Percentiles rank a stretch among this genome's conserved stretches.
Conservation (phyloP, 2,329 filamentous ascomycete species). For the Tolypocladium guangdongense region DNA sequence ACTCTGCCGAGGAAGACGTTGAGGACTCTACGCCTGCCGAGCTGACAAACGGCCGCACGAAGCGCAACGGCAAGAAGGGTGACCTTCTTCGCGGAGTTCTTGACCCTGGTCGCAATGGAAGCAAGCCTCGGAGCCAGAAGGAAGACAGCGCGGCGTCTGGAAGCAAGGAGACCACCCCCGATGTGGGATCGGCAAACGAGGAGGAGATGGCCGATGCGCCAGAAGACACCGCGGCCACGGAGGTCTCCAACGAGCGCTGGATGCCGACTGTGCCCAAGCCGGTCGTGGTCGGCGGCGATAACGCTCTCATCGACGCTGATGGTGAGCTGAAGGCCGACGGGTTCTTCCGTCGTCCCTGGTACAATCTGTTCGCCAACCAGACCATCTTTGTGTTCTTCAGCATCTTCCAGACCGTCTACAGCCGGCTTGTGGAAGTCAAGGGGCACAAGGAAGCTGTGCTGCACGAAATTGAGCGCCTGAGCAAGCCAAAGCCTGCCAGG, state of each 20-base stretch:
- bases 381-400: slow-evolving; percentile 92
- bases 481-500: slow-evolving; percentile 67
- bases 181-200: slow-evolving; percentile 65
- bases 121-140: slow-evolving; percentile 59
- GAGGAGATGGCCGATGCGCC: slow-evolving; percentile 59
- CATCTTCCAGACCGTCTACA: slow-evolving; percentile 85
- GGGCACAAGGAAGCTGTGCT: slow-evolving; percentile 62
- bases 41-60: slow-evolving; percentile 54
- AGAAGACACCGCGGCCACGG: slow-evolving; percentile 47
- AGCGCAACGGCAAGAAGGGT: slow-evolving; percentile 65
- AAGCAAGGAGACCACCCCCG: slow-evolving; percentile 84
- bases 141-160: slow-evolving; percentile 67
- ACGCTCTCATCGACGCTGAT: slow-evolving; percentile 44
- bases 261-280: slow-evolving; percentile 50
- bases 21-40: slow-evolving; percentile 64
- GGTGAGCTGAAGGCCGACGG: slow-evolving; percentile 65
- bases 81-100: slow-evolving; percentile 79
- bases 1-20: slow-evolving; percentile 66
- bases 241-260: slow-evolving; percentile 54
- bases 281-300: slow-evolving; percentile 40
- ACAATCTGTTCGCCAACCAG: slow-evolving; percentile 85
- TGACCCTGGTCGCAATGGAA: slow-evolving; percentile 63
- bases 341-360: slow-evolving; percentile 68
- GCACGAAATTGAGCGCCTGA: slow-evolving; percentile 62
- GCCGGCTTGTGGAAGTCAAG: slow-evolving; percentile 75